Conservation (phyloP, 495 filamentous ascomycete species). For the Penicillium simplicissimum region DNA sequence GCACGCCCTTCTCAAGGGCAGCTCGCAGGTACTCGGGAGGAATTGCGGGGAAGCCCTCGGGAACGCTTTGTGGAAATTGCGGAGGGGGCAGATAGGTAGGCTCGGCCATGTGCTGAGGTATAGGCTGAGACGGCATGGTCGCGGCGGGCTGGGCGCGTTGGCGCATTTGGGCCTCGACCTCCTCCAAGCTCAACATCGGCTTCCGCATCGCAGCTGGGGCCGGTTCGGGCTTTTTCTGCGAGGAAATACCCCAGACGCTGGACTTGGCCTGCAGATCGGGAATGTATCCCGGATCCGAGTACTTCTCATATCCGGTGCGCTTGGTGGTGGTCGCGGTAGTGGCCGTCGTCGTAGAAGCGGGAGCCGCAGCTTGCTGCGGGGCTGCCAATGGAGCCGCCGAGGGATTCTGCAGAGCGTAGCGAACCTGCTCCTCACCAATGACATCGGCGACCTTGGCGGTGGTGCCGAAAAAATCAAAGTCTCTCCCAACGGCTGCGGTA, state of each 20-base stretch:
- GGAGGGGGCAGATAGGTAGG: slow-evolving; percentile 37
- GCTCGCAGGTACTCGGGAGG: slow-evolving; percentile 54
- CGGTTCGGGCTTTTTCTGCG: slow-evolving; percentile 55
- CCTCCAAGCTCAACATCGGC: slow-evolving; percentile 87
- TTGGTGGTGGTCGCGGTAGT: slow-evolving; percentile 42
- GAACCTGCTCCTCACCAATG: slow-evolving; percentile 85
- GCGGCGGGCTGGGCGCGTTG: slow-evolving; percentile 57
- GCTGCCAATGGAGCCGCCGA: slow-evolving; percentile 40
- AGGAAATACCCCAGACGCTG: slow-evolving; percentile 83
- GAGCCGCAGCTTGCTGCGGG: slow-evolving; percentile 25
- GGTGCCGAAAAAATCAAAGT: slow-evolving; percentile 95
- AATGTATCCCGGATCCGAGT: slow-evolving; percentile 71
- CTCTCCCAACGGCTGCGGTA: slow-evolving; percentile 66
- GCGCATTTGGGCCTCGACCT: slow-evolving; percentile 93
- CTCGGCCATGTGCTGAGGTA: slow-evolving; percentile 35
- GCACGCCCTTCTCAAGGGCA: slow-evolving; percentile 47
- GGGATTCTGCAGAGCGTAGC: slow-evolving; percentile 69
- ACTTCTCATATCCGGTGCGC: slow-evolving; percentile 85
- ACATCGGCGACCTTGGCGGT: slow-evolving; percentile 83
- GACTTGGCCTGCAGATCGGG: slow-evolving; percentile 88
- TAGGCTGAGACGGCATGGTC: slow-evolving; percentile 38
- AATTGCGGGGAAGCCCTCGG: slow-evolving; percentile 41
- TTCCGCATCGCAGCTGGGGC: slow-evolving; percentile 47
- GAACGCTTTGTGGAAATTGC: slow-evolving; percentile 44
- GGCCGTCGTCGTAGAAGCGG: slow-evolving; percentile 27